Evolutionary conservation across 768 basidiomycete species (phyloP), one percentile per base, ranked within the genome.

Genomic region (Lentinus brumalis): DNA sequence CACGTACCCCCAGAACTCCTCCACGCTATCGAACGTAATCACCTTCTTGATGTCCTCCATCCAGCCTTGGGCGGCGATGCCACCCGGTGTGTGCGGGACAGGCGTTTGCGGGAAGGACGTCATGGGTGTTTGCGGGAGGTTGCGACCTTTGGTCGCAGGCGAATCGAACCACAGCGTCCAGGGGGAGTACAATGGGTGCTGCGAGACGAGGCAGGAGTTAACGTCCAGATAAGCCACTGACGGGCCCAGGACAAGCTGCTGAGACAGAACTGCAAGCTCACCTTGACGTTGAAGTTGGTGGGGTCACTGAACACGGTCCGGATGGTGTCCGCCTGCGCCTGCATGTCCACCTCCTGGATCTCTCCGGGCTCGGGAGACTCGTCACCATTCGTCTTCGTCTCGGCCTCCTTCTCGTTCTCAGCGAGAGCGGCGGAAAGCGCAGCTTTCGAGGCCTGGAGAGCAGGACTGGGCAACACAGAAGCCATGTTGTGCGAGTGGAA

Each of bases 121-220:
- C 51, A 88, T 75, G 57, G 90, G 90, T 16, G 90, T 93, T 76
- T 92, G 91, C 21, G 91, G 91, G 50, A 93, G 79, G 76, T 92
- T 92, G 56, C 94, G 87, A 57, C 88, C 88, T 76, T 98, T 98
- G 35, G 92, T 94, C 46, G 86, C 83, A 0, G 93, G 93, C 39
- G 96, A 96, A 73, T 98, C 96, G 73, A 98, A 99, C 94, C 94
- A 98, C 31, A 99, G 86, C 7, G 95, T 98, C 96, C 96, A 97
- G 9, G 91, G 81, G 31, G 95, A 94, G 75, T 86, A 96, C 46
- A 98, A 85, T 12, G 95, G 95, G 72, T 98, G 95, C 95, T 97
- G 67, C 39, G 49, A 31, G 18, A 5, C 10, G 52, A 8, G 42
- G 35, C 6, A 32, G 14, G 8, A 26, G 46, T 49, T 30, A 49